Base-by-base conservation (phyloP, 257 asterid genomes). In the Petrea volubilis region DNA sequence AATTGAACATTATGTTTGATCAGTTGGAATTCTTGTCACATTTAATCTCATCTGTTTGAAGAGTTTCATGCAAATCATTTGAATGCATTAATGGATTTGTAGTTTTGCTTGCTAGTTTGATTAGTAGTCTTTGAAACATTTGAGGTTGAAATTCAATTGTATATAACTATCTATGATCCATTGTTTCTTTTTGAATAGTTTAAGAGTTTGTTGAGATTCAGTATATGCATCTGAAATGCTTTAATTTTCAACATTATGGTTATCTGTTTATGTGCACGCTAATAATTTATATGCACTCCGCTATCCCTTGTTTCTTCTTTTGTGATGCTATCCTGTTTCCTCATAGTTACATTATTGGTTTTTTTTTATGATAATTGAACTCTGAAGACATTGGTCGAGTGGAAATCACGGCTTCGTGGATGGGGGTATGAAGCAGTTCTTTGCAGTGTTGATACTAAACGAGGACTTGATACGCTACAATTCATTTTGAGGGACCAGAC, bases 351-450 rank as follows among this genome's bases (percentile, higher is more conserved):
- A 52, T 61, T 51, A 61, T 72, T 83, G 76, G 72, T 51, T 53
- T 49, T 50, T 27, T 64, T 41, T 36, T n/a, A n/a, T 41, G 60
- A 36, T 68, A 41, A 24, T 72, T 73, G 64, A 18, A 44, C 73
- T 72, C 7, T 76, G 77, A 86, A 94, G 99, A 65, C 77, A 63
- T 31, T 88, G 75, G 77, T 43, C 52, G 79, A 83, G 33, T 94
- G 98, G 99, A 87, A 87, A 81, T 78, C 87, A 47, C 87, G 96
- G 80, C 89, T 94, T 73, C 87, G 82, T 17, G 67, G 76, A 46
- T 94, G 99, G 99, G 99, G 96, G 33, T 94, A 91, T 77, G 95
- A 91, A 47, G 83, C 95, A 9, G 83, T 91, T 46, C 73, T 91
- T 73, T 91, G 98, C 66, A 94, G 98, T 60, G 91, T 88, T 61